Evolutionary conservation across 768 basidiomycete species (phyloP).

Genomic region (Strobilomyces echinocephalus): DNA sequence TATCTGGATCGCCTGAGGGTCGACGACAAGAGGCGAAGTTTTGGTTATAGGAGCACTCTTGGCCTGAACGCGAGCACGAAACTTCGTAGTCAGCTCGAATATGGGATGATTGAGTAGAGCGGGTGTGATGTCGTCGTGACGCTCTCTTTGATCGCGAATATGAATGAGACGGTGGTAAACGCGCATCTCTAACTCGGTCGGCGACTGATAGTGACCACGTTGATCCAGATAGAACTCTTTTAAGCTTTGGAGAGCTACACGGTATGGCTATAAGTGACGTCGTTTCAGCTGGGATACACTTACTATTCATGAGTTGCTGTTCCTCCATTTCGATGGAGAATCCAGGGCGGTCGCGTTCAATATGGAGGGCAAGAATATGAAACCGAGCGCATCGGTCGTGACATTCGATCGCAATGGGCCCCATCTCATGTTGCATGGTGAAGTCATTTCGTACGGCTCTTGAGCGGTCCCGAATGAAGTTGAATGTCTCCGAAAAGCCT

Average conservation of each 20-base stretch:
- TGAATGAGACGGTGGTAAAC: slow-evolving; percentile 92
- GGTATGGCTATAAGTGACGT: neutral
- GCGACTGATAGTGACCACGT: slow-evolving; percentile 57
- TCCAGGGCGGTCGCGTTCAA: slow-evolving; percentile 47
- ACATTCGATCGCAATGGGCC: slow-evolving; percentile 75
- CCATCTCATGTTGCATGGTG: slow-evolving; percentile 84
- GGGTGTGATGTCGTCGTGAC: slow-evolving; percentile 65
- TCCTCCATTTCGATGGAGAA: slow-evolving; percentile 74
- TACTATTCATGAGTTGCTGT: slow-evolving; percentile 89
- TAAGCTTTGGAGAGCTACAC: slow-evolving; percentile 81
- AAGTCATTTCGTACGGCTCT: slow-evolving; percentile 90
- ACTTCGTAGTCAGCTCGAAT: slow-evolving; percentile 76
- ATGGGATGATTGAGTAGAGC: slow-evolving; percentile 67
- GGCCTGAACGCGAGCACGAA: slow-evolving; percentile 75
- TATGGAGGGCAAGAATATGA: slow-evolving; percentile 81
- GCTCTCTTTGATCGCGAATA: slow-evolving; percentile 78
- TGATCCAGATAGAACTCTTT: slow-evolving; percentile 93
- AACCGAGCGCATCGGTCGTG: slow-evolving; percentile 93
- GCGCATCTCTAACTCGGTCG: slow-evolving; percentile 92
- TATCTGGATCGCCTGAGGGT: slow-evolving; percentile 60
- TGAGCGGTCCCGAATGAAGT: slow-evolving; percentile 90
- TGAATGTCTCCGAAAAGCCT: slow-evolving; percentile 66
- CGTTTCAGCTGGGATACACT: slow-evolving; percentile 25
- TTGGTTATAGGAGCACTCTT: slow-evolving; percentile 74
- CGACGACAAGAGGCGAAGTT: slow-evolving; percentile 59